These are phyloP conservation scores for Thalassiosira profunda DNA, from an alignment of 108 stramenopile genomes.

Conservation along the genomic window DNA sequence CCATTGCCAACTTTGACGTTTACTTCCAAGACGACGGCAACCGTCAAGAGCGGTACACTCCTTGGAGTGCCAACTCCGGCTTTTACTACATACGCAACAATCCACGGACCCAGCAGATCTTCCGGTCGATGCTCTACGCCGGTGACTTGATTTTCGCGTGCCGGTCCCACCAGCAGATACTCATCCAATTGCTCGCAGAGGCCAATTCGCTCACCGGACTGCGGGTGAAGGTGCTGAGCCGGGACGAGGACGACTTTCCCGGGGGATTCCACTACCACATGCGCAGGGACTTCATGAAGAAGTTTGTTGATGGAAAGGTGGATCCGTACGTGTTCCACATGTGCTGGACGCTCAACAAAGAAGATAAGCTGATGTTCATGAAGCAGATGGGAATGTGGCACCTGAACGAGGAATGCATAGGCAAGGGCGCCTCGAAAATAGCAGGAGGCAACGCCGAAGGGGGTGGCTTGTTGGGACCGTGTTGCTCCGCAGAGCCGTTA, in stretches of 20 bases:
- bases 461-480: slow-evolving; percentile 11
- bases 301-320: slow-evolving; percentile 44
- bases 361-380: slow-evolving; percentile 76
- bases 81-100: slow-evolving; percentile 88
- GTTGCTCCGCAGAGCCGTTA: slow-evolving; percentile 55
- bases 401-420: slow-evolving; percentile 56
- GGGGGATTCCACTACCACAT: slow-evolving; percentile 56
- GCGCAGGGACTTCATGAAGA: slow-evolving; percentile 51
- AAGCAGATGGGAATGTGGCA: slow-evolving; percentile 85
- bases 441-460: slow-evolving; percentile 2
- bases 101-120: slow-evolving; percentile 56
- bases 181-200: slow-evolving; percentile 64
- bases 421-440: slow-evolving; percentile 20
- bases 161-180: slow-evolving; percentile 72
- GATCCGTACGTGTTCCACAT: slow-evolving; percentile 62
- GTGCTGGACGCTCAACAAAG: slow-evolving; percentile 87
- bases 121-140: slow-evolving; percentile 47
- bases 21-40: slow-evolving; percentile 54
- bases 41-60: slow-evolving; percentile 57
- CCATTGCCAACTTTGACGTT: slow-evolving; percentile 39
- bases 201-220: slow-evolving; percentile 65
- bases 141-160: slow-evolving; percentile 69
- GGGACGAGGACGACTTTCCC: slow-evolving; percentile 39
- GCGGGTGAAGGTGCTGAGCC: slow-evolving; percentile 62
- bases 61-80: slow-evolving; percentile 79